Percentiles rank a stretch among this genome's conserved stretches.
Conservation (phyloP, 2,329 filamentous ascomycete genomes). For the Curvularia sp. region DNA sequence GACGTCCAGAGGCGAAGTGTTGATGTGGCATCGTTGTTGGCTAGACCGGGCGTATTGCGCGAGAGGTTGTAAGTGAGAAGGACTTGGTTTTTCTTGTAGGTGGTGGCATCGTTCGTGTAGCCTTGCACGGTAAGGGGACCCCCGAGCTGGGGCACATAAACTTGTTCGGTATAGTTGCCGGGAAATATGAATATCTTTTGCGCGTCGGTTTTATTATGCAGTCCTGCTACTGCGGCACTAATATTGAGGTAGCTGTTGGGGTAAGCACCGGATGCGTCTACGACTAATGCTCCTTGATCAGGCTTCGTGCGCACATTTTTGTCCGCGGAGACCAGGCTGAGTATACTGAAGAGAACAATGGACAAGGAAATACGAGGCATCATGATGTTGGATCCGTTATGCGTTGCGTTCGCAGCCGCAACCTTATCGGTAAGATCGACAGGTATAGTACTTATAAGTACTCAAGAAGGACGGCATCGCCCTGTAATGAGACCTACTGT, state of each 20-base stretch:
- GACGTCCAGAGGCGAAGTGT: slow-evolving; percentile 55
- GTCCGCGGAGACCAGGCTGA: slow-evolving; percentile 5
- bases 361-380: neutral
- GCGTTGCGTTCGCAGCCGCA: neutral
- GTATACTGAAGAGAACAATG: neutral
- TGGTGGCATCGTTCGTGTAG: slow-evolving; percentile 59
- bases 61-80: slow-evolving; percentile 56
- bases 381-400: slow-evolving; percentile 3
- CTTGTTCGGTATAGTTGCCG: slow-evolving; percentile 66
- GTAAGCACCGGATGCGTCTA: slow-evolving; percentile 26
- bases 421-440: neutral
- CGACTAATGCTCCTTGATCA: slow-evolving; percentile 24
- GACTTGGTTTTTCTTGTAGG: slow-evolving; percentile 63
- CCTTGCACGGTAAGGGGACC: slow-evolving; percentile 64
- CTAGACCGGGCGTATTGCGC: slow-evolving; percentile 35
- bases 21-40: slow-evolving; percentile 60
- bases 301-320: slow-evolving; percentile 25
- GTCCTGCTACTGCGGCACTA: slow-evolving; percentile 23
- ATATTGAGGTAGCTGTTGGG: slow-evolving; percentile 25
- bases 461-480: neutral
- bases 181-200: slow-evolving; percentile 63
- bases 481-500: slow-evolving; percentile 3
- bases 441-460: neutral
- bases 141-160: slow-evolving; percentile 57
- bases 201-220: slow-evolving; percentile 19